A percentile compares a stretch with the other conserved stretches of the same genome.
Conservation (phyloP, 169 alveolate species). For the Perkinsus olseni region DNA sequence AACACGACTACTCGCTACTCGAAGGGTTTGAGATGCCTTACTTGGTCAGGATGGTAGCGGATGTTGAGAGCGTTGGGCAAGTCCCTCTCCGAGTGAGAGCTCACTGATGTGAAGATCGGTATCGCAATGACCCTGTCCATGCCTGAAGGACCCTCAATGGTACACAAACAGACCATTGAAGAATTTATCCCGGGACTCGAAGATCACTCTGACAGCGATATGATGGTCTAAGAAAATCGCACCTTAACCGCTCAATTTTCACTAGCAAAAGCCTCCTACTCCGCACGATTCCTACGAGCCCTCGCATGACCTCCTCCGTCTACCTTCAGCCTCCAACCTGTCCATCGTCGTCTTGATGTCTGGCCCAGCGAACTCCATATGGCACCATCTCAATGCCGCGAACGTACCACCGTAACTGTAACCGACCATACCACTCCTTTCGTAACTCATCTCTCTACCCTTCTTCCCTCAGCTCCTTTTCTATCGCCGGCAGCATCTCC, state of each 20-base stretch:
- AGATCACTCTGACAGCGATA: too few relatives aligned
- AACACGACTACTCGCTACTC: too few relatives aligned
- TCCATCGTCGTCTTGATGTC: not conserved
- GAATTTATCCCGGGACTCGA: too few relatives aligned
- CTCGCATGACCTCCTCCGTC: not conserved
- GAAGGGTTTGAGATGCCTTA: too few relatives aligned
- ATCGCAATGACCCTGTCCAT: not conserved
- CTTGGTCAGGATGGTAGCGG: not conserved
- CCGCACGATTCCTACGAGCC: not conserved
- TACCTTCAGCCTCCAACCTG: not conserved
- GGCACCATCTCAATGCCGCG: not conserved
- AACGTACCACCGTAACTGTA: not conserved
- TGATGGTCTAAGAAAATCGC: too few relatives aligned
- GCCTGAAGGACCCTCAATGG: not conserved
- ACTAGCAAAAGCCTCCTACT: too few relatives aligned
- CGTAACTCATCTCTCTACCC: not conserved
- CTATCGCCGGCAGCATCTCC: not conserved
- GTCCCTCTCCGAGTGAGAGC: not conserved
- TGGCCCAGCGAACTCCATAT: not conserved
- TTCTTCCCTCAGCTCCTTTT: not conserved
- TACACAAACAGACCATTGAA: too few relatives aligned
- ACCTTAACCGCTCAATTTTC: too few relatives aligned
- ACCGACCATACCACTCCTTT: too few relatives aligned
- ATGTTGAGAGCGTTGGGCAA: not conserved
- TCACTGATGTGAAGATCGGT: not conserved